Conservation (phyloP, 2,329 filamentous ascomycete species). For the Cryphonectria carpinicola region DNA sequence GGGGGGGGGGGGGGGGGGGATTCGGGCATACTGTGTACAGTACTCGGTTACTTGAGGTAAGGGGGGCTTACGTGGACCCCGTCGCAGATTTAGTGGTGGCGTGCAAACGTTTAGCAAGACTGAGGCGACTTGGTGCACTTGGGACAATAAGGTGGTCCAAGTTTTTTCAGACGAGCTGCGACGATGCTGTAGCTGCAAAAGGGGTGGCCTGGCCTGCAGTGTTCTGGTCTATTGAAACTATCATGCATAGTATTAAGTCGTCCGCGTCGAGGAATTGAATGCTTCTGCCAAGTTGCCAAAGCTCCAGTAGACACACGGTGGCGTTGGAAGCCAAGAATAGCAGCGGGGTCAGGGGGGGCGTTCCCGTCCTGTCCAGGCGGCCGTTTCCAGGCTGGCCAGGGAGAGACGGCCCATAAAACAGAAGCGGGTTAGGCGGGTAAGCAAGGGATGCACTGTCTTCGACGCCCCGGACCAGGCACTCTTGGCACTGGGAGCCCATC, state of each 20-base stretch:
- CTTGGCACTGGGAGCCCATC: neutral
- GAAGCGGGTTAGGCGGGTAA: neutral
- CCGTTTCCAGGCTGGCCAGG: slow-evolving; percentile 3
- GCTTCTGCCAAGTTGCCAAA: neutral
- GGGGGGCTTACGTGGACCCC: slow-evolving; percentile 15
- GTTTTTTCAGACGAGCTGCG: neutral
- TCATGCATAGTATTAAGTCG: neutral
- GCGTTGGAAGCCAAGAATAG: neutral
- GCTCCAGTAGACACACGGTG: neutral
- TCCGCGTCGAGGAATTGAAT: neutral
- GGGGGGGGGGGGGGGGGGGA: slow-evolving; percentile 16
- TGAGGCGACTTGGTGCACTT: neutral
- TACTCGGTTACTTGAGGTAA: neutral
- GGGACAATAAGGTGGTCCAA: neutral
- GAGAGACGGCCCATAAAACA: neutral
- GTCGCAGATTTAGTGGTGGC: slow-evolving; percentile 1
- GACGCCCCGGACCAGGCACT: neutral
- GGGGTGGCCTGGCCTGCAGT: neutral
- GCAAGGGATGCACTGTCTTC: neutral
- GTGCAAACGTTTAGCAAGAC: neutral
- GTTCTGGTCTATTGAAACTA: neutral
- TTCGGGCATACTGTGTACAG: slow-evolving; percentile 8
- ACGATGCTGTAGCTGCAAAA: neutral
- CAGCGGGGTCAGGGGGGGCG: neutral
- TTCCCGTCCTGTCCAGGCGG: slow-evolving; percentile 11